Base-by-base conservation (phyloP, 2,329 filamentous ascomycete species). In the Colletotrichum zoysiae region DNA sequence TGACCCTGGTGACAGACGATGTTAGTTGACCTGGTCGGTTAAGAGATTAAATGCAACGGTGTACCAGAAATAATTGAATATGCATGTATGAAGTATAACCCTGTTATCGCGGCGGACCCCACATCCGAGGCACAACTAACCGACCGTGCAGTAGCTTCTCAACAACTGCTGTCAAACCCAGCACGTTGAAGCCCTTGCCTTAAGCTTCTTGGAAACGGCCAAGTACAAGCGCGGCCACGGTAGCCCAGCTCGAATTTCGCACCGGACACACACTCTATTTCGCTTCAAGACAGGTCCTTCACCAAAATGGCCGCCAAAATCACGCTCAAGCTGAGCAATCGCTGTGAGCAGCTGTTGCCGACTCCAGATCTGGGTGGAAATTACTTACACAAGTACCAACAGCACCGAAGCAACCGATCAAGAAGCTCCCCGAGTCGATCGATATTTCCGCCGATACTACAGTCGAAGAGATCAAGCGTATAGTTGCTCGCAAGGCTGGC, bases 401-500 rank as follows among this genome's bases (percentile, higher is more conserved):
- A 84, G 85, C 83, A 73, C 84, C 85, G 61, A 86, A 83, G 77
- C 82, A 86, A 75, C 84, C 85, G 71, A 81, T 90, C 79, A 87
- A 84, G 81, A 84, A 84, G 72, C 85, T 90, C n/a, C 88, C 88
- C 20, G 73, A 81, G 23, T 81, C 85, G 26, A 75, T 90, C 76
- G 84, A 88, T 72, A 75, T 90, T 26, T 78, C 85, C 35, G 74
- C 79, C 71, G 81, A 85, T 71, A 84, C 88, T 70, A 91, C 87
- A 11, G 84, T 91, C 70, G 89, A 91, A 76, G 86, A 89, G 78
- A 84, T 88, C 74, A 91, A 92, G 83, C 81, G 81, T 51, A 76
- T 82, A 51, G 82, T 92, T 66, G 88, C 90, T 46, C 84, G 84
- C 74, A 80, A 84, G 74, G 80, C 84, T 20, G 84, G 84, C 57